Evolutionary conservation across 768 basidiomycete genomes (phyloP), one percentile per base, ranked within the genome.

Genomic region (Podaxis pistillaris): DNA sequence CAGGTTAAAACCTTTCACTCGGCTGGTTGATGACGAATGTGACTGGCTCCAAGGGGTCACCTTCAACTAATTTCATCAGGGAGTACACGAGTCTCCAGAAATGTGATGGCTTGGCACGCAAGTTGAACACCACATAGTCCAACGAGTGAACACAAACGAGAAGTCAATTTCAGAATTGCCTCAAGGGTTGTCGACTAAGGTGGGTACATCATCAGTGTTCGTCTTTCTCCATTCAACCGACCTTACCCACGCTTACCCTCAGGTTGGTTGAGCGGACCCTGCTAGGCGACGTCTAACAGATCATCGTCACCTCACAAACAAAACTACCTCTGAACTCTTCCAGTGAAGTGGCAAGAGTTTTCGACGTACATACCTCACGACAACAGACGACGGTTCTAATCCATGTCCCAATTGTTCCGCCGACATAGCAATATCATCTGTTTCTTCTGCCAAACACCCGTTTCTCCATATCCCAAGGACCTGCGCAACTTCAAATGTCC

Each of bases 391-490:
- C 51, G 8, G n/a, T 24, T 13, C 15, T 6, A 56, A 22, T 51
- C 69, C 56, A 79, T 80, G 79, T 65, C 78, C 22, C 64, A 69
- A 50, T 69, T 91, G 61, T 85, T 91, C 65, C 81, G 83, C 56
- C 82, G 85, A 62, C 75, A 78, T 33, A 80, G 77, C 65, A 76
- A 71, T 62, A 71, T 79, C 40, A 73, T 76, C n/a, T 93, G 91
- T 68, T 92, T 86, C 71, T 93, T 88, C 78, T 93, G 91, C 73
- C 81, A 86, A 60, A 79, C 84, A 0, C 44, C 74, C 0, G 71
- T 71, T 8, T 46, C 41, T 15, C 75, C 79, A 2, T 64, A 76
- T 0, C 83, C 84, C 2, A 68, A 72, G 37, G 81, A 89, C 69
- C 73, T 81, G 2, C 78, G 76, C 12, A 82, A 83, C 50, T 93